These are phyloP conservation scores for Adenanthera pavonina DNA, from an alignment of 306 rosid species.

Conservation along the genomic window DNA sequence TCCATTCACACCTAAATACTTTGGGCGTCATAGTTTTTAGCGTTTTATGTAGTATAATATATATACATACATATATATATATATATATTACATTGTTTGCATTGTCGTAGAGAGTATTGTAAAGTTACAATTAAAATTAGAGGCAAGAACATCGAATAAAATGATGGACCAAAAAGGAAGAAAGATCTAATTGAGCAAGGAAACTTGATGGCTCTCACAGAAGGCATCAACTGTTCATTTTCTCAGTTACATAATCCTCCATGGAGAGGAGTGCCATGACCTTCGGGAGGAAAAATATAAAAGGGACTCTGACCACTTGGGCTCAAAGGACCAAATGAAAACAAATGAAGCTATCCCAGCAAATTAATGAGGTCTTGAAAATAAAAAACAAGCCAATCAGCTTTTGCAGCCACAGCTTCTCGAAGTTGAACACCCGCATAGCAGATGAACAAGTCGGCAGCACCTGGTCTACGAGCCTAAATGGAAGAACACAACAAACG, in stretches of 20 bases:
- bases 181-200: not conserved
- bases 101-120: not conserved
- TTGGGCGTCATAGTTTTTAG: not conserved
- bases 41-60: not conserved
- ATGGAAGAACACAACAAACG: conserved; percentile 7
- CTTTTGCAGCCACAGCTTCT: conserved; percentile 79
- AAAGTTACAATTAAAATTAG: not conserved
- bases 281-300: not conserved
- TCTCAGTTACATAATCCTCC: not conserved
- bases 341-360: not conserved
- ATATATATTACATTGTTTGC: not conserved
- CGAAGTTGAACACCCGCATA: conserved; percentile 90
- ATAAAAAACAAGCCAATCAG: conserved; percentile 83
- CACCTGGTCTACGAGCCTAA: conserved; percentile 87
- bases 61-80: no score
- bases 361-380: conserved; percentile 65
- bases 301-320: not conserved
- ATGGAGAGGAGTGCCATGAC: not conserved
- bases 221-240: not conserved
- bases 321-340: not conserved
- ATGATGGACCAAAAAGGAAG: not conserved
- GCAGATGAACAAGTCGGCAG: conserved; percentile 89
- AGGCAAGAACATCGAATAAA: not conserved
- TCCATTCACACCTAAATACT: not conserved
- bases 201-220: not conserved